Percentiles rank a stretch among this genome's conserved stretches.
These are phyloP conservation scores for Bidens hawaiensis DNA, from an alignment of 140 eudicot species.

Conservation along the genomic window DNA sequence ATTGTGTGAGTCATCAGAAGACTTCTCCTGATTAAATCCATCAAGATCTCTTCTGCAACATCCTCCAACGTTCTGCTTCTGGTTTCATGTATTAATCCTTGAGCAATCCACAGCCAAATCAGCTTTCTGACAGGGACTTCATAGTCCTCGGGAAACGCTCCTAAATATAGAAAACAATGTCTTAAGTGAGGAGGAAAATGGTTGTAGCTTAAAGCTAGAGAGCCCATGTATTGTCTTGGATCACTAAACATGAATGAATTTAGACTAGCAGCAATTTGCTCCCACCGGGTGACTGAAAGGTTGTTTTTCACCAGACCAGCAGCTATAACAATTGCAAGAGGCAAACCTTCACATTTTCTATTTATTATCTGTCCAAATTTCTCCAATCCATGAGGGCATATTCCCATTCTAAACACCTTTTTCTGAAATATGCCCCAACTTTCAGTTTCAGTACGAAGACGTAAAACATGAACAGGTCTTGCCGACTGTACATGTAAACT, in stretches of 20 bases:
- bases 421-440: constrained; percentile 18
- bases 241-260: background rate
- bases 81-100: constrained; percentile 23
- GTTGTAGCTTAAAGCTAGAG: constrained; percentile 28
- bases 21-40: constrained; percentile 23
- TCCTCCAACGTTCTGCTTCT: constrained; percentile 25
- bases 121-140: constrained; percentile 26
- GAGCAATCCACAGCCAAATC: constrained; percentile 37
- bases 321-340: constrained; percentile 24
- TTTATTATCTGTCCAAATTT: constrained; percentile 4
- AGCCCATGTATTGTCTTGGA: constrained; percentile 11
- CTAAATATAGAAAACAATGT: constrained; percentile 36
- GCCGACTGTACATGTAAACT: constrained; percentile 8
- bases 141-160: constrained; percentile 34
- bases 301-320: constrained; percentile 19
- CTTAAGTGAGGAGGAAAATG: constrained; percentile 30
- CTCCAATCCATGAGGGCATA: background rate
- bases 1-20: background rate
- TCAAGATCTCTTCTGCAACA: constrained; percentile 28
- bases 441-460: background rate
- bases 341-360: constrained; percentile 22
- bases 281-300: constrained; percentile 12
- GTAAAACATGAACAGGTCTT: background rate
- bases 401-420: background rate
- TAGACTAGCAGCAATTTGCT: background rate